Evolutionary conservation across 306 rosid species (phyloP).

Genomic region (Alnus glutinosa): DNA sequence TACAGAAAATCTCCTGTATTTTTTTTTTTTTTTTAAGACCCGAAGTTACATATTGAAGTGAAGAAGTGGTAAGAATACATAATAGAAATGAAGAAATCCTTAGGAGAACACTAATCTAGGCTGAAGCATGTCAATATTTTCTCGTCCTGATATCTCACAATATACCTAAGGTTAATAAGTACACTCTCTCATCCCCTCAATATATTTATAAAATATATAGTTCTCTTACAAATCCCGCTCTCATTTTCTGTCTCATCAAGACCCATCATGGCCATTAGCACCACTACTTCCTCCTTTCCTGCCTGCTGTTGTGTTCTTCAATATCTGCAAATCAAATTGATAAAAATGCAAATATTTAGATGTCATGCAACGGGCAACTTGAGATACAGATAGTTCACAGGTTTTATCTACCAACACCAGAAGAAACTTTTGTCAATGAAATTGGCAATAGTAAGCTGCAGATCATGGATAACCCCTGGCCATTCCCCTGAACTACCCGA

Average conservation of each 20-base stretch:
- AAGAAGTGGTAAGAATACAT: neutral
- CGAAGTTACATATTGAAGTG: neutral
- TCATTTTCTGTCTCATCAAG: conserved; percentile 1
- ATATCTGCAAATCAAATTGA: conserved; percentile 42
- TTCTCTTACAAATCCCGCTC: conserved; percentile 11
- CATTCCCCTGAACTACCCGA: too few species aligned
- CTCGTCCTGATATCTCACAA: neutral
- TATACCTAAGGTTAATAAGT: neutral
- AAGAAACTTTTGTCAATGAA: too few species aligned
- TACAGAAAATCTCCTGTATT: too few species aligned
- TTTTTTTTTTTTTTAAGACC: too few species aligned
- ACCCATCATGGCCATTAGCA: conserved; percentile 38
- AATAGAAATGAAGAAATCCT: neutral
- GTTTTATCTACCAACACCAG: neutral
- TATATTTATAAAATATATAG: neutral
- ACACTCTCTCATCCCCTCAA: neutral
- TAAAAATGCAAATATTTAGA: neutral
- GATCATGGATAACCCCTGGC: too few species aligned
- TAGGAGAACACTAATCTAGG: neutral
- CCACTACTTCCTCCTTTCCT: conserved; percentile 65
- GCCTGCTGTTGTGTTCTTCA: conserved; percentile 95
- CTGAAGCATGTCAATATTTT: neutral
- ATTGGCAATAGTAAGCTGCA: too few species aligned
- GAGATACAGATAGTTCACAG: neutral
- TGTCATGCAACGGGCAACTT: neutral